Conservation (phyloP, 1,139 yeast genomes). For the Suhomyces yuchorum region DNA sequence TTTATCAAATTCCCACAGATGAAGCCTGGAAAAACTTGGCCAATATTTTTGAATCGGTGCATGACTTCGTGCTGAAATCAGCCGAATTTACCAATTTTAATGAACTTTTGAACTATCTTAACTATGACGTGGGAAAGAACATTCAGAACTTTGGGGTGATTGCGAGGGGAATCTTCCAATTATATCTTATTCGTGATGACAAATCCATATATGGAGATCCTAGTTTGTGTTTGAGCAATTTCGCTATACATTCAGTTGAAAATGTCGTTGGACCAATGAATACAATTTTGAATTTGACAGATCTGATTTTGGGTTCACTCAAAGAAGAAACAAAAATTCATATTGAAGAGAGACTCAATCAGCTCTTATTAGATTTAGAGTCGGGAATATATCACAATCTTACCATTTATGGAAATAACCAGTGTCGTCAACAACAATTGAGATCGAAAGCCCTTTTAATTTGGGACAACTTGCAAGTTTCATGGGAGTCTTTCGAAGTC, state of each 20-base stretch:
- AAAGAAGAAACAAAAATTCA: conserved; percentile 11
- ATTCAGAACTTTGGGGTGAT: conserved; percentile 47
- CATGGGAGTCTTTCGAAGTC: conserved; percentile 55
- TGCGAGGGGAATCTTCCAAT: conserved; percentile 62
- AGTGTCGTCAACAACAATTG: conserved; percentile 80
- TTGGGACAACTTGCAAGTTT: conserved; percentile 84
- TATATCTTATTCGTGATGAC: conserved; percentile 63
- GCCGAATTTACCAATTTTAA: conserved; percentile 27
- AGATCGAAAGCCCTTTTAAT: conserved; percentile 55
- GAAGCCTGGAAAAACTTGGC: conserved; percentile 35
- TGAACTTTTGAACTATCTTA: conserved; percentile 41
- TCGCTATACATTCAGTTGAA: conserved; percentile 28
- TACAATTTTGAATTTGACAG: conserved; percentile 11
- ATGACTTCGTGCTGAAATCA: conserved; percentile 26
- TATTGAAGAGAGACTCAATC: conserved; percentile 15
- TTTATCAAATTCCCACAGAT: conserved; percentile 28
- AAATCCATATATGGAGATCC: conserved; percentile 45
- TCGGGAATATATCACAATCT: conserved; percentile 56
- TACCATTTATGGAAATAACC: conserved; percentile 65
- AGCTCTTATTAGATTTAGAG: conserved; percentile 39
- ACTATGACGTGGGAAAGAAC: conserved; percentile 32
- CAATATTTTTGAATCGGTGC: conserved; percentile 38
- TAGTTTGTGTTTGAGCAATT: conserved; percentile 19
- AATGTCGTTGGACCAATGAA: conserved; percentile 30
- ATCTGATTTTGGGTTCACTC: conserved; percentile 8